Conservation (phyloP, 352 stramenopile species). For the Aphanomyces invadans region DNA sequence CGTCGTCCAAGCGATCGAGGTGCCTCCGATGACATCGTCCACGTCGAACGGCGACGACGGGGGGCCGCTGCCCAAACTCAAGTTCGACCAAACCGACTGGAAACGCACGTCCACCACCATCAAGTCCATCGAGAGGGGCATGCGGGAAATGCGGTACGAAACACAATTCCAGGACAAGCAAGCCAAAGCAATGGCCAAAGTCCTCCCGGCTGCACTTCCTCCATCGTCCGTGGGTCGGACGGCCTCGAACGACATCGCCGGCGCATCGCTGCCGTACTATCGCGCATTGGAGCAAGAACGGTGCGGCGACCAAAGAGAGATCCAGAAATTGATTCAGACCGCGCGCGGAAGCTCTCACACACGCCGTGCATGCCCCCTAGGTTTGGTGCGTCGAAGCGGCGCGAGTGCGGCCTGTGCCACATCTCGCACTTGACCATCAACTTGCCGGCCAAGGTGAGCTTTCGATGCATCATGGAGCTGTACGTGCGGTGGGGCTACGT, state of each 20-base stretch:
- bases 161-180: constrained; percentile 22
- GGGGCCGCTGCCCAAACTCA: constrained; percentile 8
- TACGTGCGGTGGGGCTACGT: constrained; percentile 50
- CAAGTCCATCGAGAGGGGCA: constrained; percentile 1
- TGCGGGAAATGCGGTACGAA: constrained; percentile 13
- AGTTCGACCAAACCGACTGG: background rate
- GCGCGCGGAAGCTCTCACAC: no score
- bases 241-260: background rate
- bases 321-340: no score
- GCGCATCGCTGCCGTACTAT: constrained; percentile 27
- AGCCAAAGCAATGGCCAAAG: constrained; percentile 33
- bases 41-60: constrained; percentile 18
- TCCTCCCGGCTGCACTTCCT: constrained; percentile 24
- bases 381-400: constrained; percentile 51
- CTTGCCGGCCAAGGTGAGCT: constrained; percentile 59
- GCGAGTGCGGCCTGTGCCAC: constrained; percentile 56
- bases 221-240: background rate
- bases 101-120: background rate
- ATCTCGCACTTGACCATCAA: constrained; percentile 48
- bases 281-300: constrained; percentile 26
- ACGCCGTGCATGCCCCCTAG: no score
- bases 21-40: constrained; percentile 11
- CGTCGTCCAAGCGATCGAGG: background rate
- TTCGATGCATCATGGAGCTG: constrained; percentile 72
- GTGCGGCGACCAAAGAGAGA: constrained; percentile 35